Conservation (phyloP, 179 eudicot species). For the Sideroxylon spinosum region DNA sequence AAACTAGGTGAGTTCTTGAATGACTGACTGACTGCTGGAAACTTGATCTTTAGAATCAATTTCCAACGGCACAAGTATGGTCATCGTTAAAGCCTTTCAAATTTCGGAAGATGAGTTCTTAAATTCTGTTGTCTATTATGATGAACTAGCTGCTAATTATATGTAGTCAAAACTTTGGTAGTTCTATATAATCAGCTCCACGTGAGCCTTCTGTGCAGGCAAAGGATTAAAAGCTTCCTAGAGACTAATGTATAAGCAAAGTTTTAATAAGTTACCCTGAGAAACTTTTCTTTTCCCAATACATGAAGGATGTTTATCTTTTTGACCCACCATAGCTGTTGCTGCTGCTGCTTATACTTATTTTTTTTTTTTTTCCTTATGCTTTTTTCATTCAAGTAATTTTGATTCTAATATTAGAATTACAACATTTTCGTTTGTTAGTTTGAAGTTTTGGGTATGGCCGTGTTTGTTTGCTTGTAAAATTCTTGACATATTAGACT, state of each 20-base stretch:
- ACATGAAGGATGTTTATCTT: slow-evolving; percentile 12
- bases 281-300: slow-evolving; percentile 12
- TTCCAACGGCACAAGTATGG: background rate
- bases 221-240: slow-evolving; percentile 5
- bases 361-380: too few relatives aligned
- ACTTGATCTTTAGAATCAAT: background rate
- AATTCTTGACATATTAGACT: too few relatives aligned
- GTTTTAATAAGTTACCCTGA: slow-evolving; percentile 9
- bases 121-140: slow-evolving; percentile 6
- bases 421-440: background rate
- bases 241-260: slow-evolving; percentile 20
- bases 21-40: background rate
- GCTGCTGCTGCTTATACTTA: background rate
- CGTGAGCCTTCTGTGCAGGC: slow-evolving; percentile 10
- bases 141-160: slow-evolving; percentile 7
- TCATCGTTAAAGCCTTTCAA: background rate
- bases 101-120: slow-evolving; percentile 15
- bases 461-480: too few relatives aligned
- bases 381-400: background rate
- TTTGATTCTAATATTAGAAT: background rate
- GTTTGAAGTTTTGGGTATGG: background rate
- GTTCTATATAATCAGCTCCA: slow-evolving; percentile 11
- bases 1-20: background rate
- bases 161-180: slow-evolving; percentile 14
- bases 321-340: background rate